phyloP scores from a whole-genome alignment of 208 protist species.

The Sergeia podlipaevii region DNA sequence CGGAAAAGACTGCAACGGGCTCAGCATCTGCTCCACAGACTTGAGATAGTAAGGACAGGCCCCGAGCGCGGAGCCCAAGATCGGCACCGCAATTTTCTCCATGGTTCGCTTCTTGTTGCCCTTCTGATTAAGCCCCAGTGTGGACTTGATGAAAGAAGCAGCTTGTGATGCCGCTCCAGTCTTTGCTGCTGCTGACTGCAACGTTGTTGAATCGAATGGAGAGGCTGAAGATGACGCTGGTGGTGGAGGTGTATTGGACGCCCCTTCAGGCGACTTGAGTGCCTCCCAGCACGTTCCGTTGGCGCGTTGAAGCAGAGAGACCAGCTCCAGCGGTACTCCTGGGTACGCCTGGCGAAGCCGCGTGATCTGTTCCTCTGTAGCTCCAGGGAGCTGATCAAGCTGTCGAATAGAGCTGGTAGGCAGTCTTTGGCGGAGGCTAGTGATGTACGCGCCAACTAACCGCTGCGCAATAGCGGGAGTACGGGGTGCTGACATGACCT shows the following conservation, averaged over 20 bases:
- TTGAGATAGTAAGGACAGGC: conserved; percentile 49
- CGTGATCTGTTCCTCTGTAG: conserved; percentile 27
- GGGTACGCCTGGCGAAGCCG: conserved; percentile 36
- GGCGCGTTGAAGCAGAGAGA: conserved; percentile 34
- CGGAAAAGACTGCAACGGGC: conserved; percentile 25
- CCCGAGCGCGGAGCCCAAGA: conserved; percentile 40
- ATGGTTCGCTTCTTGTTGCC: conserved; percentile 10
- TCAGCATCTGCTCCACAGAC: conserved; percentile 45
- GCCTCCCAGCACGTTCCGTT: conserved; percentile 57
- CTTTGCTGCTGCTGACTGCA: conserved; percentile 9
- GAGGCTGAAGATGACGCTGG: neutral
- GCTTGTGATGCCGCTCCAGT: conserved; percentile 7
- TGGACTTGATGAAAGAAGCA: conserved; percentile 26
- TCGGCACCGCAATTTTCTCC: conserved; percentile 42
- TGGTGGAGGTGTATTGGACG: neutral
- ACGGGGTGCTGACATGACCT: neutral
- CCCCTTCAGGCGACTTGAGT: conserved; percentile 6
- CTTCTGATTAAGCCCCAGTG: too few species aligned
- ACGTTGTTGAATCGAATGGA: conserved; percentile 3
- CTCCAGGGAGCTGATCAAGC: conserved; percentile 42
- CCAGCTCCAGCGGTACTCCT: conserved; percentile 30
- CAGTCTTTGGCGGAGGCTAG: conserved; percentile 53
- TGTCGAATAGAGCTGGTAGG: conserved; percentile 42
- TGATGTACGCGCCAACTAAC: conserved; percentile 61
- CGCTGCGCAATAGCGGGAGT: conserved; percentile 24